Evolutionary conservation across 164 flowering plant species (phyloP), one percentile per base, ranked within the genome.

Genomic region (Taxillus chinensis): DNA sequence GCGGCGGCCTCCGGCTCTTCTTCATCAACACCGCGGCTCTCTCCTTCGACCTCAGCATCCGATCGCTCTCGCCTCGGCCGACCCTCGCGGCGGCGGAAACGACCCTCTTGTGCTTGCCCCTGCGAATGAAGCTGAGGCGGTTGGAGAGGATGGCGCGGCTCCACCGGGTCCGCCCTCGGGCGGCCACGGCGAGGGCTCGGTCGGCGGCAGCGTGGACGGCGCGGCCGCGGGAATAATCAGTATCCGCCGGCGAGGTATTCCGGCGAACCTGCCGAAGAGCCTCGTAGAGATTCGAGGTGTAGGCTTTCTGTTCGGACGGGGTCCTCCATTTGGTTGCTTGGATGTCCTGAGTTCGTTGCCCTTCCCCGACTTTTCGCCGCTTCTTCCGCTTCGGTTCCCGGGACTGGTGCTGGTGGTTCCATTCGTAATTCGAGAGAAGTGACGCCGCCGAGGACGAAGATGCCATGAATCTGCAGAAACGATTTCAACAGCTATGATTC

Each of bases 151-250:
- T 80, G 55, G 90, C 84, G 13, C 86, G 68, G 72, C 90, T 85
- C 90, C 90, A 85, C 63, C 86, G 76, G 3, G 82, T 79, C 58
- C 69, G 64, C 0, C 90, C 90, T 39, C 64, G 71, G 58, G 83
- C 90, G 12, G 85, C 61, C 6, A 61, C 70, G 8, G 90, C 90
- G 7, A 85, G 76, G 41, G 75, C 79, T 38, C 81, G 59, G 67
- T 80, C 83, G 4, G 90, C 90, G 27, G 84, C 70, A 7, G 66
- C 77, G 4, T 79, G 73, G 9, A 85, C 71, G 41, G 68, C 66
- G 5, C 73, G 58, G 43, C 41, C 61, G 40, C 67, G 39, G 60
- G 65, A 63, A 53, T 15, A 50, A 7, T 10, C 8, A 11, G 12
- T 55, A 42, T 51, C 12, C 38, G 70, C n/a, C 11, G 71, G 46